phyloP scores from a whole-genome alignment of 805 yeast genomes.

The Sungouiella blattae region DNA sequence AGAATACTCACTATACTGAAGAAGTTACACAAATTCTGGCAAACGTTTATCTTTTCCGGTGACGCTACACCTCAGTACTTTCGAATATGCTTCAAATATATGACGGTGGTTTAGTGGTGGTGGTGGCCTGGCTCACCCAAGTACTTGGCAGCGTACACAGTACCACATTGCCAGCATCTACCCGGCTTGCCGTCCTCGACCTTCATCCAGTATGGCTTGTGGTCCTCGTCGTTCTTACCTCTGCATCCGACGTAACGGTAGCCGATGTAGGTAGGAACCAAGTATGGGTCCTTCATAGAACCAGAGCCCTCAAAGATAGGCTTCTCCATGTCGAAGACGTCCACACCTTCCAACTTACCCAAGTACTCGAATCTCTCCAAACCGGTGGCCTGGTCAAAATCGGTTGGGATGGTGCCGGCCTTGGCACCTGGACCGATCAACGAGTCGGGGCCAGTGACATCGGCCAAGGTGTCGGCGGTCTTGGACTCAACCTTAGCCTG shows the following conservation, averaged over 20 bases:
- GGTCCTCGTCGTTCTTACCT: slow-evolving; percentile 92
- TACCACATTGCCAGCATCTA: slow-evolving; percentile 99
- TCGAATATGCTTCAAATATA: not conserved
- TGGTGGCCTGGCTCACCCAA: slow-evolving; percentile 75
- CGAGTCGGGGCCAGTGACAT: slow-evolving; percentile 69
- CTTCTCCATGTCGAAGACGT: slow-evolving; percentile 85
- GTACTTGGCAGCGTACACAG: slow-evolving; percentile 84
- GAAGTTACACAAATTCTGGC: too few species aligned
- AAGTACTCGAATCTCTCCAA: slow-evolving; percentile 92
- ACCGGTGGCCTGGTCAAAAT: slow-evolving; percentile 97
- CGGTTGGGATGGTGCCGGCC: slow-evolving; percentile 84
- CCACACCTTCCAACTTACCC: slow-evolving; percentile 94
- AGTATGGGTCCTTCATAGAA: slow-evolving; percentile 83
- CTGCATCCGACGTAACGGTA: slow-evolving; percentile 96
- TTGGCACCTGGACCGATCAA: slow-evolving; percentile 90
- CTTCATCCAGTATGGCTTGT: slow-evolving; percentile 87
- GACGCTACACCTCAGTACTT: not conserved
- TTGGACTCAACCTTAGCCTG: slow-evolving; percentile 38
- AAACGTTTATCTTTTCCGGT: not conserved
- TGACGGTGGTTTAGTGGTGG: slow-evolving; percentile 36
- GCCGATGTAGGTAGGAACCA: slow-evolving; percentile 87
- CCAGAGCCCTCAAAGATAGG: slow-evolving; percentile 87
- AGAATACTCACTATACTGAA: too few species aligned
- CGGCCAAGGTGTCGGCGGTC: slow-evolving; percentile 67
- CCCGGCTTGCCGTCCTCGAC: slow-evolving; percentile 78